Conservation (phyloP, 73 alveolate genomes). For the Paramecium primaurelia region DNA sequence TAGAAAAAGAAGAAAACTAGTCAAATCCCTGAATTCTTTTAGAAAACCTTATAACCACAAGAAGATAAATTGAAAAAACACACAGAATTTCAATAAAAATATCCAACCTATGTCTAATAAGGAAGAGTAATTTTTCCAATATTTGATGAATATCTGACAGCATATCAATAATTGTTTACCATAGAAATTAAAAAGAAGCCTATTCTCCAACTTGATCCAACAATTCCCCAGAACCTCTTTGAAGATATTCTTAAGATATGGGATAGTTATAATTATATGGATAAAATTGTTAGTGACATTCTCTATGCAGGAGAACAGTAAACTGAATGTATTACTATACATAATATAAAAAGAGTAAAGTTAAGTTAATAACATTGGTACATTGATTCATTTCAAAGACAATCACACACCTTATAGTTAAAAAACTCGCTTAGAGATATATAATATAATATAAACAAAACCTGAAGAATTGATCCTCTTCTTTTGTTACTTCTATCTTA, state of each 20-base stretch:
- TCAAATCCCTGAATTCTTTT: background rate
- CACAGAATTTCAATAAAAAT: constrained; percentile 28
- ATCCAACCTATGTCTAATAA: constrained; percentile 37
- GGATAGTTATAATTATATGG: constrained; percentile 41
- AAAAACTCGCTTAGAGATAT: background rate
- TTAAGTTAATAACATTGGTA: background rate
- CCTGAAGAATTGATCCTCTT: constrained; percentile 10
- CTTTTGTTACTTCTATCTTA: constrained; percentile 19
- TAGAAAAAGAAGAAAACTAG: constrained; percentile 29
- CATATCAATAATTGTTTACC: constrained; percentile 8
- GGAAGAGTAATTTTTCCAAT: constrained; percentile 29
- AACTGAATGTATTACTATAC: background rate
- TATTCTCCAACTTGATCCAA: background rate
- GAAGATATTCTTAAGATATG: constrained; percentile 26
- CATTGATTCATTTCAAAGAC: constrained; percentile 35
- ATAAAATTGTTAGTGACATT: constrained; percentile 26
- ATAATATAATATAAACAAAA: background rate
- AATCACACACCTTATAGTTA: background rate
- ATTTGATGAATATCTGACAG: constrained; percentile 43
- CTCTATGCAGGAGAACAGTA: background rate
- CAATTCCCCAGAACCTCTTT: background rate
- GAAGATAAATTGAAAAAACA: constrained; percentile 34
- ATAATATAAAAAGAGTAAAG: background rate
- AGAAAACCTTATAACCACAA: background rate
- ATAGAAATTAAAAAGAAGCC: constrained; percentile 28